Evolutionary conservation across 352 stramenopile species (phyloP), one percentile per base, ranked within the genome.

Genomic region (Phytophthora nicotianae): DNA sequence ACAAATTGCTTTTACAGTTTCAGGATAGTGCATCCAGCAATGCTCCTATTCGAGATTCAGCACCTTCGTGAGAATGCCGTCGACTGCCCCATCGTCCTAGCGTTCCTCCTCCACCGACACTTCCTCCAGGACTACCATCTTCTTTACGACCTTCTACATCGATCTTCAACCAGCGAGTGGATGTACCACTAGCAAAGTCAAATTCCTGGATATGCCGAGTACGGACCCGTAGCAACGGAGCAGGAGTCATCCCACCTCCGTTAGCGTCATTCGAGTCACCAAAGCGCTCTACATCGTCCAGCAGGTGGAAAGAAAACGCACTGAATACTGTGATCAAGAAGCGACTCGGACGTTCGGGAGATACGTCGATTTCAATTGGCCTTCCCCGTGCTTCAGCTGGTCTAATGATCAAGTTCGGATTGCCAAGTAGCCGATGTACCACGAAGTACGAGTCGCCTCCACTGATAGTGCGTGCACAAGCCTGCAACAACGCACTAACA

Each of bases 381-480:
- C 85, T 74, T 6, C 81, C 81, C 3, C 83, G 77, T 1, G 77
- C 79, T 59, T 93, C 81, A 0, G 84, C 84, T 2, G 84, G 84
- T 8, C 84, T 80, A 40, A 93, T 89, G 57, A 93, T 88, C 72
- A 89, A 88, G 21, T 58, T 80, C 27, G 77, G 67, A 43, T 89
- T 90, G 19, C 84, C 84, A 11, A 93, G 65, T 9, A 93, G 53
- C 38, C 77, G 87, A 57, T 90, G 82, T 8, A 90, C 79, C 2
- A 93, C 85, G 50, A 91, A 88, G 48, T 91, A 93, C 49, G 82
- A 91, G 64, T 93, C 84, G 5, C 84, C 84, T 5, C 84, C 84
- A 32, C 81, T 90, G 59, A 91, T 91, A 1, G 82, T 91, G 7
- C 85, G 75, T 4, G 82, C 85, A 45, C 81, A 91, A 8, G 85